phyloP scores from a whole-genome alignment of 1,139 yeast species.

The Saccharomyces pastorianus region DNA sequence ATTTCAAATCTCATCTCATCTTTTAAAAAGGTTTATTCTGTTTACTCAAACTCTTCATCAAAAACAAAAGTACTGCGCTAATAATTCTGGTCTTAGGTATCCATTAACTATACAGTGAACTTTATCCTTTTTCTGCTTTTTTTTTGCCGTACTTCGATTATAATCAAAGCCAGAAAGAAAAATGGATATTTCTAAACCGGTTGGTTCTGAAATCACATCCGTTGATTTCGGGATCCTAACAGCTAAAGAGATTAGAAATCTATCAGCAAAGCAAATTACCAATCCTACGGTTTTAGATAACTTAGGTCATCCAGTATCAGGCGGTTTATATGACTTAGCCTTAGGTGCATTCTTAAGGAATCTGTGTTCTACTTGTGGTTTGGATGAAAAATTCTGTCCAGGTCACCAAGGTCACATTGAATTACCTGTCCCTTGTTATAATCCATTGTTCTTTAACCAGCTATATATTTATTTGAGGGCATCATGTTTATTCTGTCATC shows the following conservation, averaged over 20 bases:
- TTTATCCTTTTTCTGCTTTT: neutral
- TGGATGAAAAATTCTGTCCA: slow-evolving; percentile 90
- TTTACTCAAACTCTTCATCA: neutral
- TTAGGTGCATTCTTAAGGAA: slow-evolving; percentile 88
- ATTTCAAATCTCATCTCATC: neutral
- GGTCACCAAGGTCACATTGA: slow-evolving; percentile 99
- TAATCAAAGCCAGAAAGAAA: slow-evolving; percentile 1
- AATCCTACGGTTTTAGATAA: slow-evolving; percentile 93
- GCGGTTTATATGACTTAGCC: slow-evolving; percentile 90
- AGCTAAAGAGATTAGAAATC: slow-evolving; percentile 70
- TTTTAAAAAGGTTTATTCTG: neutral
- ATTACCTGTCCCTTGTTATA: slow-evolving; percentile 89
- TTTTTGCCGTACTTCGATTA: neutral
- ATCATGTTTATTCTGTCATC: slow-evolving; percentile 85
- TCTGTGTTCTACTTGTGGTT: slow-evolving; percentile 90
- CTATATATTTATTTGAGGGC: slow-evolving; percentile 76
- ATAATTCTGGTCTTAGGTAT: neutral
- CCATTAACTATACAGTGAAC: neutral
- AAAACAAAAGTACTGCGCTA: neutral
- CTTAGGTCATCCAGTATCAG: slow-evolving; percentile 88
- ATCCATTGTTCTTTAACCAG: slow-evolving; percentile 89
- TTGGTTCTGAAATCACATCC: slow-evolving; percentile 85
- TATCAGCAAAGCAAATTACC: slow-evolving; percentile 91
- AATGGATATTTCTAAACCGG: slow-evolving; percentile 95
- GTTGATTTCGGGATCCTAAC: slow-evolving; percentile 88